These are phyloP conservation scores for Lecanoromycetidae sp. DNA, from an alignment of 2,329 filamentous ascomycete species.

Conservation along the genomic window DNA sequence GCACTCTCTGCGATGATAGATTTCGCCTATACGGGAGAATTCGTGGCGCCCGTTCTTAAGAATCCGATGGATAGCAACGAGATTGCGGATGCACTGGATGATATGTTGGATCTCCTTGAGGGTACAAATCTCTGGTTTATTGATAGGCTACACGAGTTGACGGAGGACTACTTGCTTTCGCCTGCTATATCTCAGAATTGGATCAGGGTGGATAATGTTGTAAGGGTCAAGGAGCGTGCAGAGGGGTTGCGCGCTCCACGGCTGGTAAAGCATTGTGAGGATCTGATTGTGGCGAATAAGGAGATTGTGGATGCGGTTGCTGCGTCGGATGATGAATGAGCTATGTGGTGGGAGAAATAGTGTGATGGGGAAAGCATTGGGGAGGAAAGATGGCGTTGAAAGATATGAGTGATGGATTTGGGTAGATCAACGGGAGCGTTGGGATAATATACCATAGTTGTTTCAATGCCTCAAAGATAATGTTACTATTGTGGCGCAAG, in stretches of 20 bases:
- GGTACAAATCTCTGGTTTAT: constrained; percentile 11
- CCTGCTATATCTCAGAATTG: not conserved
- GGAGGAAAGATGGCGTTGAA: no score
- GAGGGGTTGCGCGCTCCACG: not conserved
- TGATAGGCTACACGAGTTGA: not conserved
- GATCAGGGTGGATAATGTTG: constrained; percentile 11
- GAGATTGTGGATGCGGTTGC: not conserved
- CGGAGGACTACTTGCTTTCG: constrained; percentile 4
- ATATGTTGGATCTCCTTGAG: constrained; percentile 10
- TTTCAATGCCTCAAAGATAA: no score
- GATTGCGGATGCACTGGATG: not conserved
- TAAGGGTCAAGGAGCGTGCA: constrained; percentile 2
- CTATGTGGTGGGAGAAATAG: no score
- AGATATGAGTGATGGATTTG: no score
- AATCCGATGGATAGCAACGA: constrained; percentile 1
- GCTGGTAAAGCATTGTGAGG: constrained; percentile 7
- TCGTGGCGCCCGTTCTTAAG: not conserved
- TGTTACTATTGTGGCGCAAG: no score
- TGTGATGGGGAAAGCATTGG: no score
- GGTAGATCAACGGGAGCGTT: no score
- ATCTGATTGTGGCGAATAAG: constrained; percentile 10
- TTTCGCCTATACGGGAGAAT: constrained; percentile 9
- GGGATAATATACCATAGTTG: no score
- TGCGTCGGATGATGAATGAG: no score
- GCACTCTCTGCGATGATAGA: constrained; percentile 5